Evolutionary conservation across 2,329 filamentous ascomycete genomes (phyloP).

Genomic region (Colletotrichum eremochloae): DNA sequence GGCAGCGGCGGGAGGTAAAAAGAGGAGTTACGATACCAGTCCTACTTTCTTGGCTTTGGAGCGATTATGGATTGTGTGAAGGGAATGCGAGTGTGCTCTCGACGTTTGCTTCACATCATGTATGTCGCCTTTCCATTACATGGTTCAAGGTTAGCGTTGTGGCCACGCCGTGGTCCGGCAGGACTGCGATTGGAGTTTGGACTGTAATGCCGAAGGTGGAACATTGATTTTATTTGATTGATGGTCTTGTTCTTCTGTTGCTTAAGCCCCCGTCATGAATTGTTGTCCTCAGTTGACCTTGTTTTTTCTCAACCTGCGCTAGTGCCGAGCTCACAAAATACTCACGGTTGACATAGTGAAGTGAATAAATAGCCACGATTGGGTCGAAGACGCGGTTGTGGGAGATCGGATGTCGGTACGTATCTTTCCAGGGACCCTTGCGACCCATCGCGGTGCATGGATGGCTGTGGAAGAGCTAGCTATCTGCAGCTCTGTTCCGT

Average conservation of each 20-base stretch:
- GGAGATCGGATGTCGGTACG: background rate
- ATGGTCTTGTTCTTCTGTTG: constrained; percentile 7
- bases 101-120: constrained; percentile 1
- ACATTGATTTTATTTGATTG: constrained; percentile 11
- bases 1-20: constrained; percentile 1
- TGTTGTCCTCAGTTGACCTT: background rate
- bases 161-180: constrained; percentile 13
- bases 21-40: constrained; percentile 28
- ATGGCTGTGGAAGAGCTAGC: background rate
- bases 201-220: constrained; percentile 28
- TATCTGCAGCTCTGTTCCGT: background rate
- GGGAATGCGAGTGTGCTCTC: background rate
- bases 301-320: background rate
- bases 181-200: constrained; percentile 33
- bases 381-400: background rate
- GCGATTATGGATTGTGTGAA: constrained; percentile 16
- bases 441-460: background rate
- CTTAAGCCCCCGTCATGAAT: background rate
- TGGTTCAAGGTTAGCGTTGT: constrained; percentile 26
- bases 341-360: background rate
- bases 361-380: background rate
- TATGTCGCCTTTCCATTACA: background rate
- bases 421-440: background rate
- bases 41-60: constrained; percentile 17
- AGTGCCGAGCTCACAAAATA: background rate